Evolutionary conservation across 2,329 filamentous ascomycete species (phyloP).

Genomic region (Ascosphaera apis): DNA sequence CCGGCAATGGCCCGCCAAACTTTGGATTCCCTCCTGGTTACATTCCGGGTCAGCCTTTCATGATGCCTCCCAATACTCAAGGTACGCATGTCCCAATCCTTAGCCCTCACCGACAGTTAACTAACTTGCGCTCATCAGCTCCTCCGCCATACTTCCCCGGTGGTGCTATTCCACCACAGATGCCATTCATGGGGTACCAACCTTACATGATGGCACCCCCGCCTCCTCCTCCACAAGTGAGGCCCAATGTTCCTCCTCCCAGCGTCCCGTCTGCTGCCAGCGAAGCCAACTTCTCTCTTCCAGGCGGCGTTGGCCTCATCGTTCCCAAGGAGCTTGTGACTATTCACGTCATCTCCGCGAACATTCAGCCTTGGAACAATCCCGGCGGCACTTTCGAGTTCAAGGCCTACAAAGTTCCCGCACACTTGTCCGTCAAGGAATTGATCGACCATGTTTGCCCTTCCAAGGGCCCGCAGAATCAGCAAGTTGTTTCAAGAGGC

Average conservation of each 20-base stretch:
- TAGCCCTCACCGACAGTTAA: constrained; percentile 1
- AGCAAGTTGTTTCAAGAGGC: constrained; percentile 19
- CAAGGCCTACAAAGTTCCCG: constrained; percentile 29
- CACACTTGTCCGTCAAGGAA: constrained; percentile 29
- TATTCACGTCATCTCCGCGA: constrained; percentile 32
- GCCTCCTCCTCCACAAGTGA: constrained; percentile 19
- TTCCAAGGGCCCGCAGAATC: constrained; percentile 17
- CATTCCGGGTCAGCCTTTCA: no score
- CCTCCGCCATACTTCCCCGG: constrained; percentile 5
- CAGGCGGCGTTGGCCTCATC: constrained; percentile 39
- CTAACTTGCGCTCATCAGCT: constrained; percentile 2
- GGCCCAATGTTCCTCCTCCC: constrained; percentile 26
- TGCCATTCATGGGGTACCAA: constrained; percentile 3
- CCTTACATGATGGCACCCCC: constrained; percentile 5
- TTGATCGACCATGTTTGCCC: constrained; percentile 37
- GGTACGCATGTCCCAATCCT: constrained; percentile 1
- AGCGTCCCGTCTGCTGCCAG: constrained; percentile 33
- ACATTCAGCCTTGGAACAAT: constrained; percentile 14
- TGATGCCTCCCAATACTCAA: not conserved
- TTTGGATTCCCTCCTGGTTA: no score
- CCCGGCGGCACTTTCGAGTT: constrained; percentile 18
- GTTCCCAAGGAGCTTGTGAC: constrained; percentile 36
- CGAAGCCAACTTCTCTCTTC: constrained; percentile 24
- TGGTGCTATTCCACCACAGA: constrained; percentile 3
- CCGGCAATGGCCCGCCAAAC: no score